Conservation (phyloP, 768 basidiomycete species). For the Pisolithus tinctorius region DNA sequence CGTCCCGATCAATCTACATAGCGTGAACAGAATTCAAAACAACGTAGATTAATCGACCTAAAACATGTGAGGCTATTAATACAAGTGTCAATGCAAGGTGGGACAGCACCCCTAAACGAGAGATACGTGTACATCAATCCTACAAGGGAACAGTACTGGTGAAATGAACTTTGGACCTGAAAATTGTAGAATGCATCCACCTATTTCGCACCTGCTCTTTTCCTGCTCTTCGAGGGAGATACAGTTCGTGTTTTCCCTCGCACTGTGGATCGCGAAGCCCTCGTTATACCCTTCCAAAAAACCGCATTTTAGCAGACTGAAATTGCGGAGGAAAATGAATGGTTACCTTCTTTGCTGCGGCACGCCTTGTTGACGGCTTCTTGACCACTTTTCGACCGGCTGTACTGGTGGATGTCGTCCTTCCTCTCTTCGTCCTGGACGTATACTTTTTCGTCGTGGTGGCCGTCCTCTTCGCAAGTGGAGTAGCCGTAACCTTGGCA, state of each 20-base stretch:
- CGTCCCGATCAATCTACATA: no score
- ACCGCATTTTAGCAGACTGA: background rate
- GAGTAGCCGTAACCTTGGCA: background rate
- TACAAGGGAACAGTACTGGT: no score
- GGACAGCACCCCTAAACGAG: no score
- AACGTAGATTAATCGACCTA: no score
- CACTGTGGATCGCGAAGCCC: background rate
- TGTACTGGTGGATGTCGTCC: background rate
- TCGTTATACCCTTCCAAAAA: background rate
- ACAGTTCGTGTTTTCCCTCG: background rate
- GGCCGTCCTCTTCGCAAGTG: background rate
- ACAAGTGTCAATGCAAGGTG: no score
- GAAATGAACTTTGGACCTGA: no score
- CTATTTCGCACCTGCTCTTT: constrained; percentile 14
- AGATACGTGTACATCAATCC: no score
- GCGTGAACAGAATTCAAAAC: no score
- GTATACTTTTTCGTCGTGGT: constrained; percentile 14
- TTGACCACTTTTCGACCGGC: constrained; percentile 5
- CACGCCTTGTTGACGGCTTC: constrained; percentile 1
- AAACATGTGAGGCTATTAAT: no score
- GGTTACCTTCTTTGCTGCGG: constrained; percentile 7
- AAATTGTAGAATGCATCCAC: background rate
- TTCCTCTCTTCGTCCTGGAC: constrained; percentile 22
- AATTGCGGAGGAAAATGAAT: background rate
- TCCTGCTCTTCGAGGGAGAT: constrained; percentile 13